Conservation (phyloP, 495 filamentous ascomycete genomes). For the Penicillium goetzii region DNA sequence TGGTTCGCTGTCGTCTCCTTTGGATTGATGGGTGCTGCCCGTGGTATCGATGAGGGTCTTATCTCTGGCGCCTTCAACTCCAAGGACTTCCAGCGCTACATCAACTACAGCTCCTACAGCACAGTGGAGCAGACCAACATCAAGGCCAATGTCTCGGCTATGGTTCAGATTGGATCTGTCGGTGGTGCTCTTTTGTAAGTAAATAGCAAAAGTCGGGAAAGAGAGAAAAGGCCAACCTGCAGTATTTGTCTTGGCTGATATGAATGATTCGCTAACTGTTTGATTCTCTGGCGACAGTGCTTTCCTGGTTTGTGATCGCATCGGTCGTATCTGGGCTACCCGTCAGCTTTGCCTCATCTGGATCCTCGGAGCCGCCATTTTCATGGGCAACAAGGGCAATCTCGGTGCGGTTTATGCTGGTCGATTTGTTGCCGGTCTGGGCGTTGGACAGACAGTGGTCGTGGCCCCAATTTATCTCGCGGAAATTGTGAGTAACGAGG, state of each 20-base stretch:
- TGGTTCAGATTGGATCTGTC: conserved; percentile 73
- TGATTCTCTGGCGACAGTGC: conserved; percentile 41
- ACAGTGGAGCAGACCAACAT: conserved; percentile 59
- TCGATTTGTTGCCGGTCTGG: conserved; percentile 68
- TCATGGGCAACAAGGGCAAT: conserved; percentile 63
- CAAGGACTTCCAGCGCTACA: conserved; percentile 61
- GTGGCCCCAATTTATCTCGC: conserved; percentile 60
- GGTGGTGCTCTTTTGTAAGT: conserved; percentile 64
- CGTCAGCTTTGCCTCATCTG: conserved; percentile 66
- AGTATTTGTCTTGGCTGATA: not conserved
- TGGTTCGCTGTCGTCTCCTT: conserved; percentile 70
- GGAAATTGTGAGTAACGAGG: conserved; percentile 45
- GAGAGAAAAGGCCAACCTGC: not conserved
- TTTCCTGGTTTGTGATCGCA: conserved; percentile 67
- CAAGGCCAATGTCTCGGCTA: conserved; percentile 70
- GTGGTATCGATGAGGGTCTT: conserved; percentile 69
- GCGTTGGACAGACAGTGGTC: conserved; percentile 69
- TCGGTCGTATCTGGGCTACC: conserved; percentile 72
- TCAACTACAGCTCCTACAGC: conserved; percentile 58
- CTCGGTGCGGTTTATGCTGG: conserved; percentile 69
- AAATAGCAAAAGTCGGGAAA: not conserved
- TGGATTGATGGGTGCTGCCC: conserved; percentile 69
- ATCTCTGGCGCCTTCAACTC: conserved; percentile 69
- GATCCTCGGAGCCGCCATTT: conserved; percentile 70
- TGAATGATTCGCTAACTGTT: not conserved